Evolutionary conservation across 2,329 filamentous ascomycete genomes (phyloP).

Genomic region (Xylariaceae sp.): DNA sequence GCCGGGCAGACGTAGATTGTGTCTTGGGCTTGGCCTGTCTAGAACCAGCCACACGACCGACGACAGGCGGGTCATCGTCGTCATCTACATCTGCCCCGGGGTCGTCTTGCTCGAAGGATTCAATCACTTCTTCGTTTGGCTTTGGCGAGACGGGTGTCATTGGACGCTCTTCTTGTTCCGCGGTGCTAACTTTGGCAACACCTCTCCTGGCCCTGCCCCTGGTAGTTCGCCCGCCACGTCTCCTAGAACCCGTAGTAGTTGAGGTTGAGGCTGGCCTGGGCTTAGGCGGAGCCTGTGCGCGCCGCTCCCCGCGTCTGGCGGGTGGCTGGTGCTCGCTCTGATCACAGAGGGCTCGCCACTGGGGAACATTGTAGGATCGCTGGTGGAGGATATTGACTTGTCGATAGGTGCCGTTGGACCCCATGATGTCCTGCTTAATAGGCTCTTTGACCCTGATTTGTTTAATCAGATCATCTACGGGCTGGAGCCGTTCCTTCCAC

Average conservation of each 20-base stretch:
- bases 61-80: constrained; percentile 45
- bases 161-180: constrained; percentile 52
- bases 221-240: constrained; percentile 45
- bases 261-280: constrained; percentile 45
- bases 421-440: constrained; percentile 98
- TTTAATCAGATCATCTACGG: constrained; percentile 84
- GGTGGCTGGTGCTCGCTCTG: constrained; percentile 96
- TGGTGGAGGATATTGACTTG: constrained; percentile 97
- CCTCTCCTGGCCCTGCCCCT: constrained; percentile 43
- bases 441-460: constrained; percentile 92
- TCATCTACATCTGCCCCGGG: constrained; percentile 49
- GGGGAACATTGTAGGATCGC: constrained; percentile 91
- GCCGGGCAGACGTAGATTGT: constrained; percentile 80
- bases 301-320: constrained; percentile 81
- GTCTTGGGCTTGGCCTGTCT: constrained; percentile 60
- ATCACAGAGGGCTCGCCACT: constrained; percentile 92
- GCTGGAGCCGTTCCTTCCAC: constrained; percentile 82
- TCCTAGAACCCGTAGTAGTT: constrained; percentile 42
- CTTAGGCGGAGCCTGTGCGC: constrained; percentile 61
- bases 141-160: constrained; percentile 63
- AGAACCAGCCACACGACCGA: constrained; percentile 54
- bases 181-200: constrained; percentile 42
- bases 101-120: constrained; percentile 58
- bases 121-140: constrained; percentile 43
- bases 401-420: constrained; percentile 90